Conservation (phyloP, 2,329 filamentous ascomycete genomes). For the Arthrobotrys sinensis region DNA sequence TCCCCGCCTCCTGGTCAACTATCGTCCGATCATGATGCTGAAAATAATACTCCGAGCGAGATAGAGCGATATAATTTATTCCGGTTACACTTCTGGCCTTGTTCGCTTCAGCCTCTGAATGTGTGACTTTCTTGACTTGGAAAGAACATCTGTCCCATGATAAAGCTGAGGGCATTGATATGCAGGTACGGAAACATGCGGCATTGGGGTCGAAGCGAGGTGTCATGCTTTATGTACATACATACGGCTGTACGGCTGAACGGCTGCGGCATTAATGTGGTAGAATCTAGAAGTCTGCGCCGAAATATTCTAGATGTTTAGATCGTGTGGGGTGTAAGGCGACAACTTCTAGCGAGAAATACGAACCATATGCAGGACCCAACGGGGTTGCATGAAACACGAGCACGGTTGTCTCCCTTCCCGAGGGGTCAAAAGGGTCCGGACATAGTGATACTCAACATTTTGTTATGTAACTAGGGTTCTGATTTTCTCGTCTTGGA, state of each 20-base stretch:
- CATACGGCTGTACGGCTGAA: constrained; percentile 10
- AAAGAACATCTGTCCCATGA: constrained; percentile 18
- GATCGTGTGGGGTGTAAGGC: constrained; percentile 17
- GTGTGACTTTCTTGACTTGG: constrained; percentile 25
- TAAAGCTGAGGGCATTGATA: constrained; percentile 1
- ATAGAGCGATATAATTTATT: constrained; percentile 43
- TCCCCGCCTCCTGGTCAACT: not conserved
- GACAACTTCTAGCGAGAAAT: constrained; percentile 22
- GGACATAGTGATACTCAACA: not conserved
- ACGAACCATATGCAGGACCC: constrained; percentile 13
- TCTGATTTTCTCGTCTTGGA: constrained; percentile 7
- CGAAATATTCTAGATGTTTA: constrained; percentile 33
- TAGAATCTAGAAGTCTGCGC: constrained; percentile 1
- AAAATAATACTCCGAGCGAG: constrained; percentile 18
- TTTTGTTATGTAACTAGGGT: not conserved
- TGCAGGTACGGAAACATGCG: constrained; percentile 52
- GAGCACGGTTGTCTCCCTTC: constrained; percentile 12
- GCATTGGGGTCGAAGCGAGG: constrained; percentile 23
- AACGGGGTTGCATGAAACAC: constrained; percentile 17
- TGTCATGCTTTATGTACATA: constrained; percentile 8
- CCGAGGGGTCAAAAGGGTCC: not conserved
- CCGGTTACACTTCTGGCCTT: not conserved
- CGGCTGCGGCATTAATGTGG: constrained; percentile 9
- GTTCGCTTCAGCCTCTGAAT: constrained; percentile 6
- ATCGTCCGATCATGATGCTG: constrained; percentile 32